Evolutionary conservation across 2,329 filamentous ascomycete genomes (phyloP), one percentile per base, ranked within the genome.

Genomic region (Monilinia fructigena): DNA sequence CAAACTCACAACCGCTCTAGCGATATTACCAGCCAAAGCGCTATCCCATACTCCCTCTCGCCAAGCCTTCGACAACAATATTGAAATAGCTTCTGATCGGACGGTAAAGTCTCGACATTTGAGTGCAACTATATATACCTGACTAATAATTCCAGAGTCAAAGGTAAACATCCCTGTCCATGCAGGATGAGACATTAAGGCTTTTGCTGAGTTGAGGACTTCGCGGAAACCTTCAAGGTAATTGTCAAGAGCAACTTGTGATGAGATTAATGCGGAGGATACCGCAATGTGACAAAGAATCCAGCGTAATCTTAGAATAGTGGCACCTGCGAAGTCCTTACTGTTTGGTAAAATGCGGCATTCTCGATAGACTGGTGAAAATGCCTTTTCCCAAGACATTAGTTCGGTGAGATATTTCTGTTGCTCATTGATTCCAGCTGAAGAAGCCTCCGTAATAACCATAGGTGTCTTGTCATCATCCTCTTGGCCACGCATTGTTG

Each of bases 311-410:
- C 40, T 38, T 14, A 63, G 35, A 14, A 54, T 42, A 4, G 60
- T 55, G 35, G 60, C 48, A n/a, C 48, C 60, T 16, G 60, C 60
- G 4, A 55, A 63, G 5, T 63, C 60, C 45, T 23, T 63, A 6
- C 38, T 47, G 2, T 42, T 40, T 2, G 60, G 50, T 26, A 45
- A n/a, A 5, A 40, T 10, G 23, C 16, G 23, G 12, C 20, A 28
- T 16, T 47, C 31, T 28, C 45, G 16, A 5, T 55, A 28, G 23
- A 63, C 23, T 16, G 60, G 60, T 18, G 16, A 6, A 18, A 63
- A 63, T 35, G 60, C 60, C 23, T 40, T n/a, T 16, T 54, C 20
- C 60, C 60, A 63, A 26, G 60, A 53, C 0, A 16, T 35, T 4
- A 45, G 20, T 42, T 54, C 60, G 2, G 26, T 28, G 10, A 54